These are phyloP conservation scores for Seiridium unicorne DNA, from an alignment of 2,329 filamentous ascomycete species.

Conservation along the genomic window DNA sequence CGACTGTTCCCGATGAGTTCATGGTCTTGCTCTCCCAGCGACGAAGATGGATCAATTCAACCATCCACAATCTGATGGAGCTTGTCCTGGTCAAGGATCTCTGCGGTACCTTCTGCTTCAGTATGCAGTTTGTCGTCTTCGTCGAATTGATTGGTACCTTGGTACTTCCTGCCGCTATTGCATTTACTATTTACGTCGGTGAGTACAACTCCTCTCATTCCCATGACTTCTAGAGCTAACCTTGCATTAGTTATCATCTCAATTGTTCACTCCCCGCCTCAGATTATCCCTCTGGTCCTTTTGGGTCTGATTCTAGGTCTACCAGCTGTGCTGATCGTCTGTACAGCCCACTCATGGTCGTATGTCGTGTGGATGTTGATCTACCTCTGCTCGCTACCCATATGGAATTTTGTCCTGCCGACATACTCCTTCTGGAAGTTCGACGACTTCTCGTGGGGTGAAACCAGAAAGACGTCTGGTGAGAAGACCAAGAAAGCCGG, in stretches of 20 bases:
- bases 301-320: slow-evolving; percentile 90
- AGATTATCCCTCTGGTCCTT: slow-evolving; percentile 87
- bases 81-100: slow-evolving; percentile 92
- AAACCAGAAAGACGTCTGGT: slow-evolving; percentile 91
- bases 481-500: slow-evolving; percentile 86
- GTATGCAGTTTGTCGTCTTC: slow-evolving; percentile 98
- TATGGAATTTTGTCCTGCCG: slow-evolving; percentile 97
- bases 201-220: slow-evolving; percentile 39
- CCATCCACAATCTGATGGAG: slow-evolving; percentile 98
- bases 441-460: slow-evolving; percentile 99
- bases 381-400: slow-evolving; percentile 86
- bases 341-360: slow-evolving; percentile 89
- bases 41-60: slow-evolving; percentile 98
- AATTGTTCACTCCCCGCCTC: slow-evolving; percentile 72
- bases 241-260: slow-evolving; percentile 71
- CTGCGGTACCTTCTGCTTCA: slow-evolving; percentile 99
- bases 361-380: slow-evolving; percentile 98
- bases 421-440: slow-evolving; percentile 99
- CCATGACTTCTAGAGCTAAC: slow-evolving; percentile 17
- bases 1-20: slow-evolving; percentile 90
- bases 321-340: slow-evolving; percentile 84
- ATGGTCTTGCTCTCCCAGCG: slow-evolving; percentile 90
- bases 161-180: slow-evolving; percentile 92
- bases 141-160: slow-evolving; percentile 93
- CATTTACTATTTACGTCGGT: slow-evolving; percentile 95